Percentiles rank a stretch among this genome's conserved stretches.
These are phyloP conservation scores for Naganishia vaughanmartiniae DNA, from an alignment of 768 basidiomycete species.

Conservation along the genomic window DNA sequence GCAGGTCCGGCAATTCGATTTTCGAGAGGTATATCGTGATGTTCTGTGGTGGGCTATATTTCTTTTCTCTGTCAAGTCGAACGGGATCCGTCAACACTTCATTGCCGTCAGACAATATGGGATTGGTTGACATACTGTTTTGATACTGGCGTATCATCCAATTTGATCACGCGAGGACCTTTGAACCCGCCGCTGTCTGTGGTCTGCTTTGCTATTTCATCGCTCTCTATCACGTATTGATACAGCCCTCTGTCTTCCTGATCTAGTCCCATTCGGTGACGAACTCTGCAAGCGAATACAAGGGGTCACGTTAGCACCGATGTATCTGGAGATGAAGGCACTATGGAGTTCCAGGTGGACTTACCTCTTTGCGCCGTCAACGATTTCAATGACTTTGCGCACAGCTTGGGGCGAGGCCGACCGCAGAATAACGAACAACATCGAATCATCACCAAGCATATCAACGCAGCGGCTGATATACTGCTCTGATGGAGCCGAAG, in stretches of 20 bases:
- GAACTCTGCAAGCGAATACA: conserved; percentile 32
- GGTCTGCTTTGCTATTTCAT: conserved; percentile 23
- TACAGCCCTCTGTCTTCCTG: conserved; percentile 36
- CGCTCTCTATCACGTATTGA: conserved; percentile 50
- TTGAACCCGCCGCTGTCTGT: conserved; percentile 5
- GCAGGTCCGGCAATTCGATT: conserved; percentile 49
- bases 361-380: conserved; percentile 46
- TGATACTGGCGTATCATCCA: conserved; percentile 37
- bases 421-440: conserved; percentile 48
- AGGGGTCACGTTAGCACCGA: neutral
- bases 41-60: conserved; percentile 41
- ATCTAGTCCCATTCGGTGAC: conserved; percentile 46
- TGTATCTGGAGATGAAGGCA: too few species aligned
- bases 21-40: conserved; percentile 49
- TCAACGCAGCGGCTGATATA: conserved; percentile 41
- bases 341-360: too few species aligned
- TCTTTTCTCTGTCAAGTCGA: conserved; percentile 1
- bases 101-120: neutral
- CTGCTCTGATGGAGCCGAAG: conserved; percentile 37
- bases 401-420: conserved; percentile 38
- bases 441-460: conserved; percentile 14
- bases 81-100: neutral
- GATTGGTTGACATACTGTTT: neutral
- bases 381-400: conserved; percentile 45
- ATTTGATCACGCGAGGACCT: conserved; percentile 45